These are phyloP conservation scores for Suhomyces maxii DNA, from an alignment of 1,139 yeast genomes.

Conservation along the genomic window DNA sequence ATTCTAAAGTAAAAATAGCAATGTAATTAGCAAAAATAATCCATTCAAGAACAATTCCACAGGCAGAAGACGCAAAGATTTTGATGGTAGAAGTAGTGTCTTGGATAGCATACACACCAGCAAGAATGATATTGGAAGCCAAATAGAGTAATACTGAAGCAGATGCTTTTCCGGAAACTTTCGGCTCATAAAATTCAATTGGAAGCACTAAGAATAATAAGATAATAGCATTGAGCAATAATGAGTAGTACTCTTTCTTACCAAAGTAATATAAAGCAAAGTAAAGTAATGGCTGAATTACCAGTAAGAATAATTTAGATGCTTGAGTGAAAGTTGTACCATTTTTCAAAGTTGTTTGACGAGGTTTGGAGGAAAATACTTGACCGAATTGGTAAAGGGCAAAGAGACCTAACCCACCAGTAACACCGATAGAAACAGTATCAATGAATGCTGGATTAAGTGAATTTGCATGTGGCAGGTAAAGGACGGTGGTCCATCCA, in stretches of 20 bases:
- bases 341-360: conserved; percentile 1
- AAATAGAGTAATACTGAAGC: conserved; percentile 16
- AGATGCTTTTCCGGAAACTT: conserved; percentile 7
- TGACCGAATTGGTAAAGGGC: conserved; percentile 15
- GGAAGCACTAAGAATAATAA: conserved; percentile 5
- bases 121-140: conserved; percentile 8
- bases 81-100: conserved; percentile 20
- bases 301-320: conserved; percentile 8
- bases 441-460: conserved; percentile 18
- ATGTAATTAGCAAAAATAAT: conserved; percentile 12
- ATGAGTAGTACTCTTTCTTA: not conserved
- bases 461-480: conserved; percentile 16
- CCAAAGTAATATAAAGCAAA: not conserved
- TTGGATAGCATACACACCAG: conserved; percentile 13
- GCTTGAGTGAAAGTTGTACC: conserved; percentile 15
- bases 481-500: conserved; percentile 16
- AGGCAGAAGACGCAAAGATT: conserved; percentile 12
- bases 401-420: conserved; percentile 12
- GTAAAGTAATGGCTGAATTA: conserved; percentile 5
- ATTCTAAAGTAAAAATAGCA: conserved; percentile 17
- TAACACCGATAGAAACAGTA: conserved; percentile 3
- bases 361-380: conserved; percentile 1
- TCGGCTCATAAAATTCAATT: conserved; percentile 10
- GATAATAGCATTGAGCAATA: not conserved
- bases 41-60: conserved; percentile 10